Evolutionary conservation across 371 early-diverging fungal genomes (phyloP).

Genomic region (Encephalitozoon cuniculi): DNA sequence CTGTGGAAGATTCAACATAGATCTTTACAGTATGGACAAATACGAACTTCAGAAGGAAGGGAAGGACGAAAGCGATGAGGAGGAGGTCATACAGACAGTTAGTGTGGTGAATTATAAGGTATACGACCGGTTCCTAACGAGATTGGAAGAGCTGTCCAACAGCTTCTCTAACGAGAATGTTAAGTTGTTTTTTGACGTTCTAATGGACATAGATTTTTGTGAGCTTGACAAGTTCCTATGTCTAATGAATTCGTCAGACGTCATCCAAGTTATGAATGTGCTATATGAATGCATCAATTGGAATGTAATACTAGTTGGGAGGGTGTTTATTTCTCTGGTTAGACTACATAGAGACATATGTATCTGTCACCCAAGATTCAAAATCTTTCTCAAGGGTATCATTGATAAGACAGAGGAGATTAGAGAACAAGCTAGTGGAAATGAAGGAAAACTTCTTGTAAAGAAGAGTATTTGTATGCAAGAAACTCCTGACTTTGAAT

Average conservation of each 20-base stretch:
- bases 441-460: conserved; percentile 5
- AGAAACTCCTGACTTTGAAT: not conserved
- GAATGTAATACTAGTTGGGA: conserved; percentile 16
- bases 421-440: conserved; percentile 4
- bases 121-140: conserved; percentile 31
- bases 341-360: conserved; percentile 15
- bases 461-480: not conserved
- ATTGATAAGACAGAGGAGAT: not conserved
- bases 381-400: not conserved
- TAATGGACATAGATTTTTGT: conserved; percentile 15
- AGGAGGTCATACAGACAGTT: conserved; percentile 8
- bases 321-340: conserved; percentile 13
- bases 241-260: conserved; percentile 5
- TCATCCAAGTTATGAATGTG: conserved; percentile 7
- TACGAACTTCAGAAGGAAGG: conserved; percentile 31
- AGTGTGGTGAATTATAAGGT: conserved; percentile 4
- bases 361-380: not conserved
- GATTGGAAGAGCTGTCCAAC: conserved; percentile 3
- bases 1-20: not conserved
- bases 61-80: conserved; percentile 13
- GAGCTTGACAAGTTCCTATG: conserved; percentile 33
- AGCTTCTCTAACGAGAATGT: not conserved
- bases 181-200: conserved; percentile 18
- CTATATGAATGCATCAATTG: not conserved
- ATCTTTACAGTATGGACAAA: conserved; percentile 33